phyloP scores from a whole-genome alignment of 2,329 filamentous ascomycete genomes.

The Pestalotiopsis sp. region DNA sequence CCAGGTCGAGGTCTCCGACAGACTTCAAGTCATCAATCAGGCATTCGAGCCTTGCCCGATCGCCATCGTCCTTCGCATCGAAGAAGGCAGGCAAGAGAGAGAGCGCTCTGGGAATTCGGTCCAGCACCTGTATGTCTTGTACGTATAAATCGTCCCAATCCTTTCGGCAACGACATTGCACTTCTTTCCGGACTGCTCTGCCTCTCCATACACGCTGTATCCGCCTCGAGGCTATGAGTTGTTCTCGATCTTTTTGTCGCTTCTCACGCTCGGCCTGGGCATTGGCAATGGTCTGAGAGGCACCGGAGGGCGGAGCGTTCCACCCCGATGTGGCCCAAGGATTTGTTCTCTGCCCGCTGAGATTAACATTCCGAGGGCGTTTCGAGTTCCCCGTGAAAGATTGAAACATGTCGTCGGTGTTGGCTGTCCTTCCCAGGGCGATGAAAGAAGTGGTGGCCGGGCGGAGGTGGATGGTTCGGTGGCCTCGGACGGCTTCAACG shows the following conservation, averaged over 20 bases:
- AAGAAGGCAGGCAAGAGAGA: constrained; percentile 53
- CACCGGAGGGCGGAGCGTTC: constrained; percentile 58
- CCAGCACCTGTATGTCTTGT: constrained; percentile 15
- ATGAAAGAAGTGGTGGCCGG: neutral
- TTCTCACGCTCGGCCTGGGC: constrained; percentile 83
- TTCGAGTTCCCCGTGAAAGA: constrained; percentile 88
- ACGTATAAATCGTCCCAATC: constrained; percentile 64
- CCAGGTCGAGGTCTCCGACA: constrained; percentile 10
- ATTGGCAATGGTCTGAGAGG: constrained; percentile 77
- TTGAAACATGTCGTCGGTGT: constrained; percentile 68
- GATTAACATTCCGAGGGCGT: constrained; percentile 87
- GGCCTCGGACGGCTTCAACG: neutral
- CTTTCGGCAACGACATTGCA: constrained; percentile 58
- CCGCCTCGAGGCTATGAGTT: constrained; percentile 68
- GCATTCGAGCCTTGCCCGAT: constrained; percentile 46
- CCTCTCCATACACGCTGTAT: constrained; percentile 87
- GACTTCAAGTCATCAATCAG: constrained; percentile 44
- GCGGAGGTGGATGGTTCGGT: neutral
- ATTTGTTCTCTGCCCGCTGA: constrained; percentile 78
- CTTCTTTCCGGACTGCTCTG: constrained; percentile 59
- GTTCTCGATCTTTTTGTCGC: constrained; percentile 78
- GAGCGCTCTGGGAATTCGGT: constrained; percentile 41
- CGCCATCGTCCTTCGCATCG: constrained; percentile 41
- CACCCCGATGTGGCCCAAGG: constrained; percentile 70
- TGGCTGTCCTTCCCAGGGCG: neutral